Percentiles rank a stretch among this genome's conserved stretches.
Evolutionary conservation across 768 basidiomycete species (phyloP).

Genomic region (Rhodosporidiobolus sp.): DNA sequence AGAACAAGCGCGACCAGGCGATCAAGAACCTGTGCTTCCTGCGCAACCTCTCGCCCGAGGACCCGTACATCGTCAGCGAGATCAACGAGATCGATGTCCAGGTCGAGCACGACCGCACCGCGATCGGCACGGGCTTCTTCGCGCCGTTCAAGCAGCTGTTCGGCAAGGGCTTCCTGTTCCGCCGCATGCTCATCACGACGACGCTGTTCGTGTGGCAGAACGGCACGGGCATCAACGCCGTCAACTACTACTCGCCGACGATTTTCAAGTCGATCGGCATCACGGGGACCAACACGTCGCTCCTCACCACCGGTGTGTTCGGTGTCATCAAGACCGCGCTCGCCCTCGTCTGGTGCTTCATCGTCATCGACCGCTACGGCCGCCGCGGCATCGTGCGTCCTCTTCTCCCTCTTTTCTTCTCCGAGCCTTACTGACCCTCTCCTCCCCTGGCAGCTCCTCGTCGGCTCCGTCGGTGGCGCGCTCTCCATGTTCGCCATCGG

Average conservation of each 20-base stretch:
- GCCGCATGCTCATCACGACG: conserved; percentile 51
- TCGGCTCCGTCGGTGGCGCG: conserved; percentile 53
- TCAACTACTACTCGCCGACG: conserved; percentile 49
- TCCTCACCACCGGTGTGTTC: conserved; percentile 52
- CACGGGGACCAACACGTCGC: conserved; percentile 34
- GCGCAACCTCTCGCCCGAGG: conserved; percentile 43
- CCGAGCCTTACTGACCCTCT: conserved; percentile 51
- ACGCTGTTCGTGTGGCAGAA: conserved; percentile 55
- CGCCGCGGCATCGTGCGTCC: conserved; percentile 34
- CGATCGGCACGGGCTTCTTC: conserved; percentile 34
- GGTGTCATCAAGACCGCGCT: conserved; percentile 54
- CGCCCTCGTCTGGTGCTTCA: conserved; percentile 49
- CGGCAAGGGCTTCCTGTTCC: conserved; percentile 35
- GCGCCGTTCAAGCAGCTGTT: conserved; percentile 35
- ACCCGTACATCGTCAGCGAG: conserved; percentile 35
- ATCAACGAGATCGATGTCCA: conserved; percentile 35
- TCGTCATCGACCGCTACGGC: conserved; percentile 44
- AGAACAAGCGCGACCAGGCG: conserved; percentile 46
- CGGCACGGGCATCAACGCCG: conserved; percentile 48
- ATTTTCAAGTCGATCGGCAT: conserved; percentile 52
- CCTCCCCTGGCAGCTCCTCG: conserved; percentile 52
- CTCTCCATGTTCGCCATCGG: conserved; percentile 53
- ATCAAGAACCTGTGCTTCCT: conserved; percentile 46
- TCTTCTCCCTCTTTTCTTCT: background rate
- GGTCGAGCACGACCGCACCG: conserved; percentile 35